A percentile compares a stretch with the other conserved stretches of the same genome.
Conservation (phyloP, 1,139 yeast species). For the Pichia sp. region DNA sequence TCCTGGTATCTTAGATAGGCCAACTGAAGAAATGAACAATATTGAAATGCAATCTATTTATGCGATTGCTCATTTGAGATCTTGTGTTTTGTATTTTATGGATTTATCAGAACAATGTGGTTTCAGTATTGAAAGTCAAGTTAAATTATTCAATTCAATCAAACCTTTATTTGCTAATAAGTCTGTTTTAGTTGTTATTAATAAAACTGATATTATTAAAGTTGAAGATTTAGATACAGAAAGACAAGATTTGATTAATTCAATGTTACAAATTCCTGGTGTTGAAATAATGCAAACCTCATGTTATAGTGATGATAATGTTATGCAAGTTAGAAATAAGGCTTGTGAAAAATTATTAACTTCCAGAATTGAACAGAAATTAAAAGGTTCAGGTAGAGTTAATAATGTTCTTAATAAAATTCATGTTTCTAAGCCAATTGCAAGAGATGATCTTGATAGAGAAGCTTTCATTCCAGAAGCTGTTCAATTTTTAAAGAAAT, state of each 20-base stretch:
- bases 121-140: constrained; percentile 94
- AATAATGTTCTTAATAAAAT: constrained; percentile 87
- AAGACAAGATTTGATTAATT: constrained; percentile 63
- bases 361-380: constrained; percentile 92
- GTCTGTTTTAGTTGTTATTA: constrained; percentile 90
- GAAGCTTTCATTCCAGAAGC: constrained; percentile 78
- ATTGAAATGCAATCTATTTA: constrained; percentile 99
- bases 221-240: constrained; percentile 78
- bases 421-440: constrained; percentile 86
- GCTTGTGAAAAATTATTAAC: constrained; percentile 96
- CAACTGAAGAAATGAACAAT: constrained; percentile 98
- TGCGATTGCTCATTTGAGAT: constrained; percentile 96
- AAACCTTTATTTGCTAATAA: constrained; percentile 96
- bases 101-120: constrained; percentile 99
- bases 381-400: constrained; percentile 89
- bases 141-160: constrained; percentile 90
- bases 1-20: constrained; percentile 97
- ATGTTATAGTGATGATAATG: constrained; percentile 90
- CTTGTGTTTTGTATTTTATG: constrained; percentile 95
- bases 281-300: constrained; percentile 92
- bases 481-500: constrained; percentile 51
- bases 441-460: constrained; percentile 81
- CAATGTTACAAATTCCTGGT: constrained; percentile 59
- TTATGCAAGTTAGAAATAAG: constrained; percentile 91
- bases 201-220: constrained; percentile 85